Percentiles rank a stretch among this genome's conserved stretches.
phyloP scores from a whole-genome alignment of 352 stramenopile species.

The Phytophthora sansomeana region DNA sequence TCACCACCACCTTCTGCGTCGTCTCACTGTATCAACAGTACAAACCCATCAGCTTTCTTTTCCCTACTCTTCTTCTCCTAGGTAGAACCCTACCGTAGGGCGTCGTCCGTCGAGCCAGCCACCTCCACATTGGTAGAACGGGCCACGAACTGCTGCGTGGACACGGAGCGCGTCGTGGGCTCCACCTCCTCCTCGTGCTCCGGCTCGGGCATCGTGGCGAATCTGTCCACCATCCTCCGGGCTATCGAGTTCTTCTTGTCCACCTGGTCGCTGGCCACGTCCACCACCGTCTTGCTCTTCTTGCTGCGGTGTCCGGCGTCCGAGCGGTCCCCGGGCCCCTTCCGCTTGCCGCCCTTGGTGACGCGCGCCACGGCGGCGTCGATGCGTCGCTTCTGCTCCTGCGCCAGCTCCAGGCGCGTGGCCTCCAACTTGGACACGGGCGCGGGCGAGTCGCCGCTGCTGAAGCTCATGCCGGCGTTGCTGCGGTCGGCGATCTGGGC shows the following conservation, averaged over 20 bases:
- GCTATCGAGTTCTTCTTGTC: conserved; percentile 52
- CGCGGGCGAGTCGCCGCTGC: conserved; percentile 50
- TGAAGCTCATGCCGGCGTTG: conserved; percentile 43
- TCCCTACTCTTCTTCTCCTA: neutral
- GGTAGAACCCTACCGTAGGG: conserved; percentile 24
- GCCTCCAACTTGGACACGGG: conserved; percentile 78
- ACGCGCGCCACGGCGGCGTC: conserved; percentile 66
- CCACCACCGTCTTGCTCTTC: conserved; percentile 58
- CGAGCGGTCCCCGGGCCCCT: conserved; percentile 51
- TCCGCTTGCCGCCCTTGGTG: conserved; percentile 65
- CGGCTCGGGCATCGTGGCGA: conserved; percentile 45
- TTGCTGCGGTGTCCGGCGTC: conserved; percentile 53
- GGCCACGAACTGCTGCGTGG: conserved; percentile 39
- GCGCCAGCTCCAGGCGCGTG: conserved; percentile 59
- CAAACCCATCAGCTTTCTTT: conserved; percentile 10
- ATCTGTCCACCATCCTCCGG: conserved; percentile 51
- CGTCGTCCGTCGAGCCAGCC: conserved; percentile 7
- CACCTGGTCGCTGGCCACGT: conserved; percentile 34
- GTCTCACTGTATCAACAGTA: conserved; percentile 32
- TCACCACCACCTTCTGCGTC: conserved; percentile 15
- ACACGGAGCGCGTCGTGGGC: conserved; percentile 33
- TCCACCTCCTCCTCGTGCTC: conserved; percentile 41
- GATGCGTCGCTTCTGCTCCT: conserved; percentile 80
- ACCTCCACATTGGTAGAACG: conserved; percentile 36
- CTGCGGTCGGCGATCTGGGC: conserved; percentile 63